A percentile compares a stretch with the other conserved stretches of the same genome.
Conservation (phyloP, 2,329 filamentous ascomycete species). For the Onygenales sp. region DNA sequence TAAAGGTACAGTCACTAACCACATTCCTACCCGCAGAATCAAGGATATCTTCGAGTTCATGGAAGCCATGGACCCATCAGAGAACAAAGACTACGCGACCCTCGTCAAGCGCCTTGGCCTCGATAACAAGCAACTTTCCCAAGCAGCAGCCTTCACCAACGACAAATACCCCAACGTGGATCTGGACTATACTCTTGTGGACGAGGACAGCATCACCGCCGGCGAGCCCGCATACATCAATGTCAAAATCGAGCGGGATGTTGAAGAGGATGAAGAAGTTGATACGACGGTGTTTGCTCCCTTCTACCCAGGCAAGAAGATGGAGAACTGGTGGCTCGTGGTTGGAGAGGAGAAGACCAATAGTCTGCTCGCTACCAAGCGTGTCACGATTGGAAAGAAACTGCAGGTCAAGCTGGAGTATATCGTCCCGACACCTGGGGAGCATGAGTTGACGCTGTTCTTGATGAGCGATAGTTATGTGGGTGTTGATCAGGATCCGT, state of each 20-base stretch:
- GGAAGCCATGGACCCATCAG: conserved; percentile 94
- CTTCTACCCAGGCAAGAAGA: conserved; percentile 85
- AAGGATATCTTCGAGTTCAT: conserved; percentile 97
- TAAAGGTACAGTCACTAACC: conserved; percentile 18
- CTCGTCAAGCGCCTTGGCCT: conserved; percentile 72
- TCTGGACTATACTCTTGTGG: conserved; percentile 76
- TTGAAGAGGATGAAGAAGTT: conserved; percentile 62
- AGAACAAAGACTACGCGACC: conserved; percentile 70
- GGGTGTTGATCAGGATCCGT: conserved; percentile 90
- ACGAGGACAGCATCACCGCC: conserved; percentile 68
- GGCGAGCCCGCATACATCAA: conserved; percentile 74
- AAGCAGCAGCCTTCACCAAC: conserved; percentile 94
- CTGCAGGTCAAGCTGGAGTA: conserved; percentile 77
- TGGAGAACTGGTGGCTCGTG: conserved; percentile 98
- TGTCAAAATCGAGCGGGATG: conserved; percentile 74
- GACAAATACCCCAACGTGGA: conserved; percentile 93
- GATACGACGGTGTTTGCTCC: conserved; percentile 86
- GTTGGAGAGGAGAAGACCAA: conserved; percentile 87
- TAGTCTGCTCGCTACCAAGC: conserved; percentile 84
- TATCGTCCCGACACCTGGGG: conserved; percentile 73
- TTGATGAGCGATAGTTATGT: conserved; percentile 97
- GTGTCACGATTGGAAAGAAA: conserved; percentile 73
- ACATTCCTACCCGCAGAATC: conserved; percentile 46
- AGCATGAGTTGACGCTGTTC: conserved; percentile 82
- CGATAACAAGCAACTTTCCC: conserved; percentile 68